Conservation (phyloP, 352 stramenopile genomes). For the Saprolegnia diclina region DNA sequence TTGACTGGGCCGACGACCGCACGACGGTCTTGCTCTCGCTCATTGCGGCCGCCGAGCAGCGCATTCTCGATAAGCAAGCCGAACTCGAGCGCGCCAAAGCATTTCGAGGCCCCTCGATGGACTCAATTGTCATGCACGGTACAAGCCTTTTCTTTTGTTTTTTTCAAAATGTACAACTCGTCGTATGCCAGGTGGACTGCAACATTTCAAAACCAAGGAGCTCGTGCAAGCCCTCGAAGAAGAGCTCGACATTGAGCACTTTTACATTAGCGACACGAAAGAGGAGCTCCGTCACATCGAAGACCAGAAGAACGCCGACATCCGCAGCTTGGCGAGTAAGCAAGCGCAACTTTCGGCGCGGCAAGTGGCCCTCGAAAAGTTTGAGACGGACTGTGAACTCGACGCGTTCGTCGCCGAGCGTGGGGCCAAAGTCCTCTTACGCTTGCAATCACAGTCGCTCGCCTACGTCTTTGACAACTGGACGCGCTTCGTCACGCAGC, state of each 20-base stretch:
- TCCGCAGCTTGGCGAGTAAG: slow-evolving; percentile 37
- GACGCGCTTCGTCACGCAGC: background rate
- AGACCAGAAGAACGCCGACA: slow-evolving; percentile 61
- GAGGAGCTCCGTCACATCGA: slow-evolving; percentile 61
- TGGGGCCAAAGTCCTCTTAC: background rate
- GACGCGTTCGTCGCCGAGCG: slow-evolving; percentile 12
- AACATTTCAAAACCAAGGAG: slow-evolving; percentile 74
- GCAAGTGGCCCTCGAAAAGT: slow-evolving; percentile 37
- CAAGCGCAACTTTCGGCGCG: slow-evolving; percentile 38
- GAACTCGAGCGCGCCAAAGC: slow-evolving; percentile 62
- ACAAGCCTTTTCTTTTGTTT: background rate
- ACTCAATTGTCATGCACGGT: slow-evolving; percentile 36
- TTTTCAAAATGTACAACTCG: background rate
- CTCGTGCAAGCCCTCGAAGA: slow-evolving; percentile 66
- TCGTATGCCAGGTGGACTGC: slow-evolving; percentile 63
- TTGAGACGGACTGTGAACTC: slow-evolving; percentile 37
- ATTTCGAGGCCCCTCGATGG: slow-evolving; percentile 68
- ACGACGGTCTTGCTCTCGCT: slow-evolving; percentile 62
- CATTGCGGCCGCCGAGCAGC: slow-evolving; percentile 55
- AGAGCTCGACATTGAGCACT: slow-evolving; percentile 76
- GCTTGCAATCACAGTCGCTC: background rate
- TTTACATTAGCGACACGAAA: slow-evolving; percentile 81
- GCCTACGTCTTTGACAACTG: slow-evolving; percentile 13
- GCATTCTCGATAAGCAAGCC: slow-evolving; percentile 73
- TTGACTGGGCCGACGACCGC: slow-evolving; percentile 67